Percentiles rank a stretch among this genome's conserved stretches.
Conservation (phyloP, 2,329 filamentous ascomycete genomes). For the Seiridium unicorne region DNA sequence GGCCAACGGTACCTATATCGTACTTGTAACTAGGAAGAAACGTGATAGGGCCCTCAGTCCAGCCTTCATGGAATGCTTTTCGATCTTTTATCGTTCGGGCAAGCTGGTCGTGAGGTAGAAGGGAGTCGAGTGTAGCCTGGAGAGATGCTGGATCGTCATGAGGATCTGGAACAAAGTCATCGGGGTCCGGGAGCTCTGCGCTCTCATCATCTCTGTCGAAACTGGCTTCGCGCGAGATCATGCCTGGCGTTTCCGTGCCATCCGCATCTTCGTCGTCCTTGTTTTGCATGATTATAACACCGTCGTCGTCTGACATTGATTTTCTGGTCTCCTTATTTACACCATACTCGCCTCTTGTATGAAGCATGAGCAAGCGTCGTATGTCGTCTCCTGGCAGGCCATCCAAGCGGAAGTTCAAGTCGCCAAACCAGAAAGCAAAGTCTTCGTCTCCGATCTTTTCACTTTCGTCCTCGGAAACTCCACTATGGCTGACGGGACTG, state of each 20-base stretch:
- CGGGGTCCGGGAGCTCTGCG: slow-evolving; percentile 54
- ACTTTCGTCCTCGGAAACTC: slow-evolving; percentile 63
- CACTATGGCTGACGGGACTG: slow-evolving; percentile 65
- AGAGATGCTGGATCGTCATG: slow-evolving; percentile 80
- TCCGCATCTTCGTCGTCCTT: slow-evolving; percentile 43
- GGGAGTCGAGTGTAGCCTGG: slow-evolving; percentile 81
- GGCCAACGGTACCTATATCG: slow-evolving; percentile 85
- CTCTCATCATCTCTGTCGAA: slow-evolving; percentile 25
- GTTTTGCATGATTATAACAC: slow-evolving; percentile 49
- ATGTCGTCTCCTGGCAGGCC: slow-evolving; percentile 90
- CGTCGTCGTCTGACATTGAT: slow-evolving; percentile 41
- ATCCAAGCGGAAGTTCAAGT: slow-evolving; percentile 91
- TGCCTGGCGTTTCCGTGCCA: slow-evolving; percentile 28
- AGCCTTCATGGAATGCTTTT: slow-evolving; percentile 88
- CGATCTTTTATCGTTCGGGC: slow-evolving; percentile 67
- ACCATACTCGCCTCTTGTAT: slow-evolving; percentile 77
- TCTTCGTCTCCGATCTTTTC: slow-evolving; percentile 85
- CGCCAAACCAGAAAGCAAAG: slow-evolving; percentile 93
- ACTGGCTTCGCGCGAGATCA: slow-evolving; percentile 28
- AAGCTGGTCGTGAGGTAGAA: slow-evolving; percentile 89
- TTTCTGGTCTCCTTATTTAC: slow-evolving; percentile 40
- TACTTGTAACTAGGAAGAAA: slow-evolving; percentile 98
- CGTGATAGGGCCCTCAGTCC: slow-evolving; percentile 82
- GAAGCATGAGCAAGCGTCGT: slow-evolving; percentile 76
- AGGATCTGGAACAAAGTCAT: slow-evolving; percentile 66